Evolutionary conservation across 1,139 yeast genomes (phyloP).

Genomic region (Hyphopichia fennica): DNA sequence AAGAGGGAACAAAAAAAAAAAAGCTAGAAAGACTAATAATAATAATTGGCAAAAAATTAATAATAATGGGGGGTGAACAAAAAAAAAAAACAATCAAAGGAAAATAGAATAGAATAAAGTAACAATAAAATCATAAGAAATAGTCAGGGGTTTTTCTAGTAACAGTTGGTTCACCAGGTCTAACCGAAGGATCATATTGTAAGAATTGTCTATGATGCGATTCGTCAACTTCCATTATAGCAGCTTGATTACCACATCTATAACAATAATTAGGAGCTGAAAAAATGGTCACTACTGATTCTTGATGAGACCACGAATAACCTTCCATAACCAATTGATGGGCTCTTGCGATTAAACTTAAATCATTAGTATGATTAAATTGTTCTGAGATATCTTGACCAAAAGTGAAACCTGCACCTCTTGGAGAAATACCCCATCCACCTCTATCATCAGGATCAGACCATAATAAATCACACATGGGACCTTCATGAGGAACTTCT

Average conservation of each 20-base stretch:
- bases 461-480: conserved; percentile 98
- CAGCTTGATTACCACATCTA: conserved; percentile 98
- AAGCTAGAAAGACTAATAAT: neutral
- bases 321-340: conserved; percentile 99
- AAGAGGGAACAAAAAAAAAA: neutral
- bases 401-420: conserved; percentile 93
- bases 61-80: neutral
- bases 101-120: conserved; percentile 1
- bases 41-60: no score
- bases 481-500: conserved; percentile 99
- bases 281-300: conserved; percentile 96
- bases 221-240: conserved; percentile 98
- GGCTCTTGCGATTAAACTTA: conserved; percentile 90
- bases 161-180: conserved; percentile 96
- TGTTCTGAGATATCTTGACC: conserved; percentile 53
- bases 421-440: conserved; percentile 96
- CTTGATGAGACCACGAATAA: conserved; percentile 73
- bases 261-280: conserved; percentile 97
- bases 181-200: conserved; percentile 91
- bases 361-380: conserved; percentile 85
- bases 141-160: conserved; percentile 95
- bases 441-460: conserved; percentile 96
- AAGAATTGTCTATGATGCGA: conserved; percentile 83
- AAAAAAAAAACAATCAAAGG: conserved; percentile 4
- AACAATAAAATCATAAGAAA: conserved; percentile 47